These are phyloP conservation scores for Spongispora temasekensis DNA, from an alignment of 1,284 basidiomycete genomes.

Conservation along the genomic window DNA sequence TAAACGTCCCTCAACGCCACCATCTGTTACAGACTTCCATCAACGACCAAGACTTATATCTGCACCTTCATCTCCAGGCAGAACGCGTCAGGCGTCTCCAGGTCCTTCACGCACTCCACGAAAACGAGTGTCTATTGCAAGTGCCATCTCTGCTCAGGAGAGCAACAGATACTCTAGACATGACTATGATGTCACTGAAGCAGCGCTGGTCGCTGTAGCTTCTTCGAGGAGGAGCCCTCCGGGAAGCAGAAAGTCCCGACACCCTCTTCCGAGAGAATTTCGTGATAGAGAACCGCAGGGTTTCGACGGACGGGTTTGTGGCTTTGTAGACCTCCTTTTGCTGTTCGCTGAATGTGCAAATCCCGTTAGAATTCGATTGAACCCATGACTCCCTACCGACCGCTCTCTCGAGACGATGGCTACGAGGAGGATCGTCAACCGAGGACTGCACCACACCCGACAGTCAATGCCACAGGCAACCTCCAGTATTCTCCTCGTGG, in stretches of 20 bases:
- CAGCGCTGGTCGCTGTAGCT: slow-evolving; percentile 63
- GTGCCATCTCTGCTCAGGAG: slow-evolving; percentile 28
- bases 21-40: slow-evolving; percentile 24
- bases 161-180: slow-evolving; percentile 25
- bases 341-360: slow-evolving; percentile 7
- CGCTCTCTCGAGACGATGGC: slow-evolving; percentile 19
- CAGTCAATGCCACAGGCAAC: slow-evolving; percentile 14
- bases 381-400: slow-evolving; percentile 25
- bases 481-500: slow-evolving; percentile 35
- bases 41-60: slow-evolving; percentile 50
- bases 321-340: not conserved
- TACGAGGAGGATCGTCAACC: slow-evolving; percentile 19
- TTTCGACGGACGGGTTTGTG: slow-evolving; percentile 48
- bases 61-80: slow-evolving; percentile 55
- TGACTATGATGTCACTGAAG: slow-evolving; percentile 47
- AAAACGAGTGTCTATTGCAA: slow-evolving; percentile 45
- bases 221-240: slow-evolving; percentile 50
- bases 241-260: slow-evolving; percentile 47
- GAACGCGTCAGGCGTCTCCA: slow-evolving; percentile 41
- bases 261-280: slow-evolving; percentile 65
- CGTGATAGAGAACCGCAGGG: slow-evolving; percentile 40
- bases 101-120: slow-evolving; percentile 43
- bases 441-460: slow-evolving; percentile 24
- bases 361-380: slow-evolving; percentile 25
- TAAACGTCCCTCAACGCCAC: slow-evolving; percentile 43